Evolutionary conservation across 2,329 filamentous ascomycete genomes (phyloP).

Genomic region (Sclerotinia trifoliorum): DNA sequence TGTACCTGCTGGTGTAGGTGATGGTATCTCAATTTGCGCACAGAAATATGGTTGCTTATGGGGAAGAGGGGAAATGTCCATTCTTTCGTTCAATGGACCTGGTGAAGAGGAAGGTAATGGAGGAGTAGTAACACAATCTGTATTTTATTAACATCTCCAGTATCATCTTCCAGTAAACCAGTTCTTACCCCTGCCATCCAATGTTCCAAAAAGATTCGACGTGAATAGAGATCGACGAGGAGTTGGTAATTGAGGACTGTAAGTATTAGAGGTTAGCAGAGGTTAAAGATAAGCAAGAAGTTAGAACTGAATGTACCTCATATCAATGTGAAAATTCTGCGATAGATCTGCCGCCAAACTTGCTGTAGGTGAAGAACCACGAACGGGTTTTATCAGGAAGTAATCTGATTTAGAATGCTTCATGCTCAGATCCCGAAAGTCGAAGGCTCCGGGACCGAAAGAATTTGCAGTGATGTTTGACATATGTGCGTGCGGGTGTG

Average conservation of each 20-base stretch:
- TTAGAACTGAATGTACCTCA: constrained; percentile 61
- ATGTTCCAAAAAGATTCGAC: constrained; percentile 58
- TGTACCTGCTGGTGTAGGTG: constrained; percentile 63
- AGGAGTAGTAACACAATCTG: constrained; percentile 79
- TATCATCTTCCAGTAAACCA: constrained; percentile 38
- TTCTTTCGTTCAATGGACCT: constrained; percentile 66
- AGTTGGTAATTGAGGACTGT: constrained; percentile 77
- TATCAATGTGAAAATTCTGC: constrained; percentile 95
- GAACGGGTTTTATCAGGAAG: constrained; percentile 74
- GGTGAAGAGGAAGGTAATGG: constrained; percentile 84
- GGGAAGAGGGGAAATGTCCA: constrained; percentile 92
- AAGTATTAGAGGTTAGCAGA: constrained; percentile 24
- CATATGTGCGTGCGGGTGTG: constrained; percentile 48
- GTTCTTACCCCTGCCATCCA: constrained; percentile 49
- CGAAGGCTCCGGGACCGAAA: constrained; percentile 65
- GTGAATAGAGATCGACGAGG: constrained; percentile 84
- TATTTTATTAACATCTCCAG: constrained; percentile 39
- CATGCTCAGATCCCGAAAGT: constrained; percentile 74
- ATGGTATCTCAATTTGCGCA: constrained; percentile 64
- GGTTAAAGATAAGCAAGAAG: background rate
- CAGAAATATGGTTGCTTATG: constrained; percentile 72
- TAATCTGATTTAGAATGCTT: constrained; percentile 70
- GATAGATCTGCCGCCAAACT: constrained; percentile 92
- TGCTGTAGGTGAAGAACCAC: constrained; percentile 85
- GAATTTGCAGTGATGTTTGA: constrained; percentile 50